Conservation (phyloP, 1,284 basidiomycete genomes). For the Cutaneotrichosporon daszewskae region DNA sequence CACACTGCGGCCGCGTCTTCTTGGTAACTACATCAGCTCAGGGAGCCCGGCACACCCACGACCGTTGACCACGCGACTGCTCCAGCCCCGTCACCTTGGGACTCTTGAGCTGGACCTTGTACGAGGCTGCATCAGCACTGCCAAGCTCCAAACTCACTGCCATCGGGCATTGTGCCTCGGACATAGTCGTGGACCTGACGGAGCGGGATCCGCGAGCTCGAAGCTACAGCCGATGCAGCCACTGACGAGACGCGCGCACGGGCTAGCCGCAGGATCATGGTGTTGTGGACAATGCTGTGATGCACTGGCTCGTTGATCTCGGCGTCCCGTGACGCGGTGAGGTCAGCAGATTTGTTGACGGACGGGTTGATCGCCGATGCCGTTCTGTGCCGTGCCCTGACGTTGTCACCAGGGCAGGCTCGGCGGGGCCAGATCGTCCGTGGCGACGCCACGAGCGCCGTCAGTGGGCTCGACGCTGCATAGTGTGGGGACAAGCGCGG, state of each 20-base stretch:
- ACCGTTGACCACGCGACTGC: slow-evolving; percentile 67
- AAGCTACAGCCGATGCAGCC: not conserved
- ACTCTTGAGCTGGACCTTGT: slow-evolving; percentile 40
- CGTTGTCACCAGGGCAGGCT: too few species aligned
- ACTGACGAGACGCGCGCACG: not conserved
- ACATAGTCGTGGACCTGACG: slow-evolving; percentile 28
- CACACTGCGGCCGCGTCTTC: slow-evolving; percentile 77
- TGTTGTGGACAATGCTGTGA: not conserved
- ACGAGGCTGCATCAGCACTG: slow-evolving; percentile 13
- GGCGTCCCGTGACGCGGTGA: too few species aligned
- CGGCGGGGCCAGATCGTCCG: too few species aligned
- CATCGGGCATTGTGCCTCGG: slow-evolving; percentile 27
- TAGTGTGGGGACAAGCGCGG: too few species aligned
- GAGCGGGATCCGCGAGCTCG: not conserved
- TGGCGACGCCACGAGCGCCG: too few species aligned
- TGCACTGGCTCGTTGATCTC: not conserved
- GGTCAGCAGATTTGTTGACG: not conserved
- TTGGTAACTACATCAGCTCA: slow-evolving; percentile 54
- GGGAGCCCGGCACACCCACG: slow-evolving; percentile 48
- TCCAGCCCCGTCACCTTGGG: slow-evolving; percentile 61
- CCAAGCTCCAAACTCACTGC: slow-evolving; percentile 5
- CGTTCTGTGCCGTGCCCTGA: too few species aligned
- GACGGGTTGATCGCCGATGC: too few species aligned
- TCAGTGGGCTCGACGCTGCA: too few species aligned
- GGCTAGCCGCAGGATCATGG: not conserved